A percentile compares a stretch with the other conserved stretches of the same genome.
These are phyloP conservation scores for Bremia lactucae DNA, from an alignment of 352 stramenopile species.

Conservation along the genomic window DNA sequence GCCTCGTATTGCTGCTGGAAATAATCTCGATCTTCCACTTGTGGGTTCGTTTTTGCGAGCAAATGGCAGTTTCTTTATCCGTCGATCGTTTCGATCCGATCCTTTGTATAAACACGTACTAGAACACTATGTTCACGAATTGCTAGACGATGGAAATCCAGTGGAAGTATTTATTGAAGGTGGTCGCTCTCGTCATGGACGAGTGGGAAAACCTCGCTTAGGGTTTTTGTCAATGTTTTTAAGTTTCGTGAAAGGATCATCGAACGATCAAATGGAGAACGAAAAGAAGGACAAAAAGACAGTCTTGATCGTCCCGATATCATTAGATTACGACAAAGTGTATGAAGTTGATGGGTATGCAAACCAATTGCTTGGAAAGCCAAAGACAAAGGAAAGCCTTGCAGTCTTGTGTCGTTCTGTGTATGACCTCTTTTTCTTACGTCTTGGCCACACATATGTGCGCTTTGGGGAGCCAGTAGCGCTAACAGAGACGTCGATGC, in stretches of 20 bases:
- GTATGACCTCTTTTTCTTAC: conserved; percentile 57
- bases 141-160: conserved; percentile 67
- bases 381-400: conserved; percentile 78
- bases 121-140: conserved; percentile 74
- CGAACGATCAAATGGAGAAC: conserved; percentile 3
- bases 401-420: conserved; percentile 62
- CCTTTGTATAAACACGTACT: conserved; percentile 78
- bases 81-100: conserved; percentile 64
- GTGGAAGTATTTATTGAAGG: conserved; percentile 87
- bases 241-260: conserved; percentile 31
- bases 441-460: conserved; percentile 78
- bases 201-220: conserved; percentile 57
- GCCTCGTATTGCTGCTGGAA: conserved; percentile 75
- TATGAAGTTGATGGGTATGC: conserved; percentile 83
- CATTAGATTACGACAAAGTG: conserved; percentile 84
- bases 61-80: conserved; percentile 87
- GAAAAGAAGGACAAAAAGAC: conserved; percentile 26
- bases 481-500: conserved; percentile 34
- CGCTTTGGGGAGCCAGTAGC: conserved; percentile 64
- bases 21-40: conserved; percentile 81
- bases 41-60: conserved; percentile 73
- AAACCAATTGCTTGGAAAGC: conserved; percentile 76
- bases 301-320: conserved; percentile 75
- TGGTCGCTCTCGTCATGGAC: conserved; percentile 70
- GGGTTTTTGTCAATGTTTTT: conserved; percentile 71